These are phyloP conservation scores for Leptosphaerulina australis DNA, from an alignment of 2,329 filamentous ascomycete species.

Conservation along the genomic window DNA sequence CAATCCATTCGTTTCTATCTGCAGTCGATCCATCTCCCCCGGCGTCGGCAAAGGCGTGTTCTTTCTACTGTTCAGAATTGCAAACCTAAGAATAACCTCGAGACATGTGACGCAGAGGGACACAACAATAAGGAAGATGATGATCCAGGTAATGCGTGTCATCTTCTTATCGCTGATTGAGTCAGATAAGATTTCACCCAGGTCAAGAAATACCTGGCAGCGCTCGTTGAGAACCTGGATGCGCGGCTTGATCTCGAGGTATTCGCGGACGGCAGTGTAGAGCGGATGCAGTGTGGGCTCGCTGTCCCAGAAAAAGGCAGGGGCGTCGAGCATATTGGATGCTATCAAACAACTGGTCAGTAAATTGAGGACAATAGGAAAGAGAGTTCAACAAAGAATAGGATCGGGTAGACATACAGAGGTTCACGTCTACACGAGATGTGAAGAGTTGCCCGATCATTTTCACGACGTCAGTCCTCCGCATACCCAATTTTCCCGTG, in stretches of 20 bases:
- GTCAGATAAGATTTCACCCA: conserved; percentile 93
- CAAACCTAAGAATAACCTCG: conserved; percentile 85
- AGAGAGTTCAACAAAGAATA: no score
- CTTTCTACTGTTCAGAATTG: conserved; percentile 40
- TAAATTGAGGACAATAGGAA: neutral
- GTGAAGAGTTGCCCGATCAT: conserved; percentile 91
- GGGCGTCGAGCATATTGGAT: conserved; percentile 93
- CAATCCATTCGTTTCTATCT: neutral
- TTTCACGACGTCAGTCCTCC: conserved; percentile 86
- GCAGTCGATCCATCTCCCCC: neutral
- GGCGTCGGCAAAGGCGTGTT: no score
- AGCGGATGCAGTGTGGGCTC: conserved; percentile 94
- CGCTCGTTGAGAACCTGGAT: conserved; percentile 97
- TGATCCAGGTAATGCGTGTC: conserved; percentile 96
- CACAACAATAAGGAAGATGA: conserved; percentile 90
- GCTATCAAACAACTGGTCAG: conserved; percentile 59
- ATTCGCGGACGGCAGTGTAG: conserved; percentile 92
- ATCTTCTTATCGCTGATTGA: conserved; percentile 93
- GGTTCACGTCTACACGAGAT: conserved; percentile 93
- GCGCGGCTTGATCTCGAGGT: conserved; percentile 94
- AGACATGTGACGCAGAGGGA: conserved; percentile 90
- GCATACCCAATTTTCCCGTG: conserved; percentile 90
- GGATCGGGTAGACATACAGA: conserved; percentile 79
- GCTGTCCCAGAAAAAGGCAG: conserved; percentile 98
- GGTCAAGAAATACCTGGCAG: conserved; percentile 92